Percentiles rank a stretch among this genome's conserved stretches.
These are phyloP conservation scores for Wickerhamiella lipophila DNA, from an alignment of 805 yeast genomes.

Conservation along the genomic window DNA sequence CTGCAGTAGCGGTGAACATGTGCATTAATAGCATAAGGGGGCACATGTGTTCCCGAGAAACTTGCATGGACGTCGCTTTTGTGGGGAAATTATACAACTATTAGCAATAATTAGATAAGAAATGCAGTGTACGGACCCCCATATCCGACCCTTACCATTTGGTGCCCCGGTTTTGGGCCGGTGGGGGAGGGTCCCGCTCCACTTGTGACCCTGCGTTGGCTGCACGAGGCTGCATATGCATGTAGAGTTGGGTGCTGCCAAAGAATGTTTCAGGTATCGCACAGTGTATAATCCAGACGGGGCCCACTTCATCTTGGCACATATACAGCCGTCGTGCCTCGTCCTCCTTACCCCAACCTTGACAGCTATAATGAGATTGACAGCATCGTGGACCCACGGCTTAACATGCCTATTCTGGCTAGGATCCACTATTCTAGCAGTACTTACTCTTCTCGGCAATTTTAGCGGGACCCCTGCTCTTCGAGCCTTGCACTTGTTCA, in stretches of 20 bases:
- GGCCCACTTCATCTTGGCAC: neutral
- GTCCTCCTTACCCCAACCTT: no score
- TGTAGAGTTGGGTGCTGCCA: neutral
- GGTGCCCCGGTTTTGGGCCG: neutral
- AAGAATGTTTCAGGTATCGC: neutral
- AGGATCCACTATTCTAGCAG: neutral
- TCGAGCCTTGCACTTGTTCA: neutral
- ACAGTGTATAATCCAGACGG: neutral
- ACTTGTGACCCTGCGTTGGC: neutral
- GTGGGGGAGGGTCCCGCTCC: neutral
- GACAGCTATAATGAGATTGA: neutral
- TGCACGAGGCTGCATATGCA: neutral
- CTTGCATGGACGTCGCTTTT: neutral
- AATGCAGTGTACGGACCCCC: neutral
- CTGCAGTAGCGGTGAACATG: neutral
- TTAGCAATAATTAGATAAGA: neutral
- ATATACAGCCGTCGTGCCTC: no score
- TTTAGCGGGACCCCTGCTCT: conserved; percentile 2
- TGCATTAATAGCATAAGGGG: neutral
- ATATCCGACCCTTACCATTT: neutral
- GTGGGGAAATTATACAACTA: neutral
- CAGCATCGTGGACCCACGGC: neutral
- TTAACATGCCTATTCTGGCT: conserved; percentile 2
- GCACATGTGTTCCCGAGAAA: neutral
- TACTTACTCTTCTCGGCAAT: neutral